phyloP scores from a whole-genome alignment of 2,329 filamentous ascomycete genomes.

The Botryotinia globosa region DNA sequence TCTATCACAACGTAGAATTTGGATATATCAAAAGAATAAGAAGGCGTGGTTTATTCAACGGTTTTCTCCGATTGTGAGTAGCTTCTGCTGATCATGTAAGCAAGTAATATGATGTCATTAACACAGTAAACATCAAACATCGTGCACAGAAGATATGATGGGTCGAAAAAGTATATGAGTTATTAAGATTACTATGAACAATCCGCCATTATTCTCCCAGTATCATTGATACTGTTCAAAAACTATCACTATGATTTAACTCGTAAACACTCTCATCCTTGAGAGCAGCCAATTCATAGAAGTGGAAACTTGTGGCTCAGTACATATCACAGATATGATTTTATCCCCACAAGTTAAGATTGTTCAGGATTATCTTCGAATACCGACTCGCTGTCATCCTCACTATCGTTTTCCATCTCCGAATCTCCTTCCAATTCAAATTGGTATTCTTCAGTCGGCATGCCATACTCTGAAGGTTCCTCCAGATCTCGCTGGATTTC shows the following conservation, averaged over 20 bases:
- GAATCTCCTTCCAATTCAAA: background rate
- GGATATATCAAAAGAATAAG: background rate
- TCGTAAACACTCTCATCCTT: background rate
- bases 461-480: background rate
- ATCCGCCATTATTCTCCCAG: background rate
- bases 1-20: rapidly evolving
- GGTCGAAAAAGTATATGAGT: background rate
- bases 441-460: background rate
- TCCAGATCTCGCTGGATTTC: background rate
- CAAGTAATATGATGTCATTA: background rate
- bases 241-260: background rate
- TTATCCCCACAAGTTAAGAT: background rate
- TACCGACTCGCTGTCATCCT: background rate
- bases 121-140: background rate
- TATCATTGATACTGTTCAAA: background rate
- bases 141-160: background rate
- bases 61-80: rapidly evolving
- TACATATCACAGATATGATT: background rate
- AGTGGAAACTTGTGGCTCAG: background rate
- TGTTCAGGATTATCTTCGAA: background rate
- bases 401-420: background rate
- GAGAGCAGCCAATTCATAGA: background rate
- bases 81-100: rapidly evolving
- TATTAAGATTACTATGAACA: background rate
- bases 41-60: rapidly evolving